A percentile compares a stretch with the other conserved stretches of the same genome.
Conservation (phyloP, 2,329 filamentous ascomycete species). For the Fusarium robinianum region DNA sequence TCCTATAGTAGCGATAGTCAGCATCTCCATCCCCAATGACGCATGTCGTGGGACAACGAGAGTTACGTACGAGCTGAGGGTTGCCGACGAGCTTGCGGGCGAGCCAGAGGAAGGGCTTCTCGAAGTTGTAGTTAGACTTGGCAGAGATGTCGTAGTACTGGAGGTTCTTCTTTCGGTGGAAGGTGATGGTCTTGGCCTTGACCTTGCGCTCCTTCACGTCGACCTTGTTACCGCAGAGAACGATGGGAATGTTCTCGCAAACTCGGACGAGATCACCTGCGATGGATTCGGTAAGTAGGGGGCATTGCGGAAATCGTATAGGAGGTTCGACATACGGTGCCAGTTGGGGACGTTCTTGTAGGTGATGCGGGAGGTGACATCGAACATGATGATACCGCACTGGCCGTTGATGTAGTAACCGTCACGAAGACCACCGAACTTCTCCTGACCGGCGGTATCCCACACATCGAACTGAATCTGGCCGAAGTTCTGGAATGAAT, state of each 20-base stretch:
- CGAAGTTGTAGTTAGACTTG: conserved; percentile 99
- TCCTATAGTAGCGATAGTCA: conserved; percentile 62
- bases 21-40: neutral
- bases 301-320: neutral
- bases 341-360: conserved; percentile 99
- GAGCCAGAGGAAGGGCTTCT: conserved; percentile 99
- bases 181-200: conserved; percentile 99
- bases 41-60: neutral
- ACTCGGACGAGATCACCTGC: conserved; percentile 96
- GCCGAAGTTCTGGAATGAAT: conserved; percentile 76
- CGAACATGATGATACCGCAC: conserved; percentile 99
- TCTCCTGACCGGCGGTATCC: conserved; percentile 99
- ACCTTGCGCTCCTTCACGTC: conserved; percentile 99
- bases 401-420: conserved; percentile 99
- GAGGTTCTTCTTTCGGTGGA: conserved; percentile 99
- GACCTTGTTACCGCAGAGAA: conserved; percentile 99
- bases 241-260: conserved; percentile 98
- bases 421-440: conserved; percentile 98
- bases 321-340: conserved; percentile 78
- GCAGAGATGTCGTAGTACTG: conserved; percentile 99
- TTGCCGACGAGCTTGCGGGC: conserved; percentile 98
- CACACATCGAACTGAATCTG: conserved; percentile 98
- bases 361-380: conserved; percentile 98
- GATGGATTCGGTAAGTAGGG: conserved; percentile 24
- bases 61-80: conserved; percentile 49